phyloP scores from a whole-genome alignment of 306 rosid species.

The Cucurbita moschata region DNA sequence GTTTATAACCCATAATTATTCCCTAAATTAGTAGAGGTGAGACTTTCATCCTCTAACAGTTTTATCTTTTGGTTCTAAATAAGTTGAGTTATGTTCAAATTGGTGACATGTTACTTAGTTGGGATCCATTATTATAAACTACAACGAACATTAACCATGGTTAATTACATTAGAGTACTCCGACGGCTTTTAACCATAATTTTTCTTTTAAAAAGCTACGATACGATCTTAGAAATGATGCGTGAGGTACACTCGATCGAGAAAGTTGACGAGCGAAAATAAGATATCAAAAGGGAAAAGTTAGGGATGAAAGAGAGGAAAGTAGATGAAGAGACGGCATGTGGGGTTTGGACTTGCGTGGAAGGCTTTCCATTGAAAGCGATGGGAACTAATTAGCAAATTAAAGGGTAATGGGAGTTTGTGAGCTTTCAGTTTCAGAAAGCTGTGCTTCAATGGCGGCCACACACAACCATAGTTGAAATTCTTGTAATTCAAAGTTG shows the following conservation, averaged over 20 bases:
- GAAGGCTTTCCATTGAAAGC: not conserved
- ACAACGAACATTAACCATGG: no score
- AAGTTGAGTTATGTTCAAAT: no score
- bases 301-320: not conserved
- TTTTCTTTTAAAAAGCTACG: no score
- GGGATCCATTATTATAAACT: no score
- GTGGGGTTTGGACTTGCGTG: not conserved
- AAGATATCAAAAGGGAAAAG: not conserved
- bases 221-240: not conserved
- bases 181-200: no score
- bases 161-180: no score
- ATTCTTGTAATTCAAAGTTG: not conserved
- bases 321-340: not conserved
- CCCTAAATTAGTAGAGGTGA: no score
- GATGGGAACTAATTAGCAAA: not conserved
- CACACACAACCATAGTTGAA: not conserved
- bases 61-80: no score
- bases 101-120: no score
- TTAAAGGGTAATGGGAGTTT: not conserved
- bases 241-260: not conserved
- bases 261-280: not conserved
- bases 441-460: not conserved
- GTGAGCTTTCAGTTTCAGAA: constrained; percentile 3
- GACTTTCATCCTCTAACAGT: no score
- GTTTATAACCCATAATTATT: no score